Base-by-base conservation (phyloP, 331 rosid species). In the Prunus yedoensis region DNA sequence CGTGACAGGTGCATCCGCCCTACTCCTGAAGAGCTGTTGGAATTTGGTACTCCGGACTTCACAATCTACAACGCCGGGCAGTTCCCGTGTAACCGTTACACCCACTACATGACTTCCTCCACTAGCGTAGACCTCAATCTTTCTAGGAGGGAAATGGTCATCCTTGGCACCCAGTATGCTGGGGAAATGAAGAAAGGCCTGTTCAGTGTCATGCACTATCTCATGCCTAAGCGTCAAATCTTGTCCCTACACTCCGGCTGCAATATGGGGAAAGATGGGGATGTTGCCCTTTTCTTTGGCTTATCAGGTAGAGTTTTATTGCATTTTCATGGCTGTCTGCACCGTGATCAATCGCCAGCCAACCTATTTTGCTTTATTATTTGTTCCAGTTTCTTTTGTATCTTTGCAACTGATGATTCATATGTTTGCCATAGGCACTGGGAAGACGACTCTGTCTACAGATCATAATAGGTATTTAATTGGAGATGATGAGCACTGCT, bases 151-250 rank as follows among this genome's bases (percentile, higher is more conserved):
- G 99, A 95, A 85, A 95, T 95, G 99, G 92, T 92, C 80, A 95
- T 95, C 84, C 92, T 95, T 68, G 99, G 99, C 75, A 95, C 99
- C 0, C 99, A 95, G 52, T 95, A 95, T 23, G 99, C 97, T 45
- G 99, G 99, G 71, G 99, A 95, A 83, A 95, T 92, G 99, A 95
- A 95, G 89, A 95, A 95, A 57, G 99, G 97, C 58, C 92, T 95
- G 30, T 95, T 94, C 83, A 68, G 97, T 78, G 89, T 95, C 4
- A 95, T 92, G 99, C 99, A 95, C 80, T 95, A 87, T 85, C 92
- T 95, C 87, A 92, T 95, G 97, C 99, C 99, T 8, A 85, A 23
- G 87, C 97, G 97, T 23, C 87, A 81, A 2, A 88, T 95, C 77
- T 93, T 92, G 80, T 92, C 99, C 76, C 81, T 95, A 2, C 99